Base-by-base conservation (phyloP, 768 basidiomycete species). In the Amanita polypyramis region DNA sequence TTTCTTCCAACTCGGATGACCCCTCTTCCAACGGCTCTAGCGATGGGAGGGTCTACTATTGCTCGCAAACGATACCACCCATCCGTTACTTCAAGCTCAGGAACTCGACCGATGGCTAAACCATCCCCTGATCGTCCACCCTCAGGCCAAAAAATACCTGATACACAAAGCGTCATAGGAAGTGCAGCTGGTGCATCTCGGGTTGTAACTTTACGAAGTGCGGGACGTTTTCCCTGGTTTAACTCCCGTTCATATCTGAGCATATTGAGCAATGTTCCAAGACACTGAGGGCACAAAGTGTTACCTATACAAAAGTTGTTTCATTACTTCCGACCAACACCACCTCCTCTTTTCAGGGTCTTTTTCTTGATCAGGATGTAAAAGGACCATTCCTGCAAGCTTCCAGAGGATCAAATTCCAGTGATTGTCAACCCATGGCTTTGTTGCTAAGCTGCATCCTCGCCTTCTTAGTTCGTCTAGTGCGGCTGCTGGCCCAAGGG, bases 351-450 rank as follows among this genome's bases (percentile, higher is more conserved):
- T 62, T 15, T 55, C 54, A 42, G 71, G 66, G 39, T 74, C 64
- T 11, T 51, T 58, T 57, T 80, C 80, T 34, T 70, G 66, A 20
- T 72, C 61, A 3, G 93, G 92, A 50, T 88, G 80, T 1, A 92
- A 70, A 30, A 74, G 69, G 1, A 81, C 83, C 75, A 91, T 79
- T 10, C 88, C 85, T 2, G 92, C 90, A 17, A 96, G 65, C 65
- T 99, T 99, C 96, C 96, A 99, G 2, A 99, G 72, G 25, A 98
- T 79, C 38, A 93, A 65, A 8, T 67, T 62, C 88, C 92, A 99
- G 56, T 96, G 93, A 56, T 97, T 97, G 43, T 85, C 77, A 1
- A 96, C 81, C 96, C 96, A 99, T 19, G 70, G 63, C 53, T 79
- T 69, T 6, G 80, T 86, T 2, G 78, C 86, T 19, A 90, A 71